Base-by-base conservation (phyloP, 495 filamentous ascomycete genomes). In the Antarctomyces pellizariae region DNA sequence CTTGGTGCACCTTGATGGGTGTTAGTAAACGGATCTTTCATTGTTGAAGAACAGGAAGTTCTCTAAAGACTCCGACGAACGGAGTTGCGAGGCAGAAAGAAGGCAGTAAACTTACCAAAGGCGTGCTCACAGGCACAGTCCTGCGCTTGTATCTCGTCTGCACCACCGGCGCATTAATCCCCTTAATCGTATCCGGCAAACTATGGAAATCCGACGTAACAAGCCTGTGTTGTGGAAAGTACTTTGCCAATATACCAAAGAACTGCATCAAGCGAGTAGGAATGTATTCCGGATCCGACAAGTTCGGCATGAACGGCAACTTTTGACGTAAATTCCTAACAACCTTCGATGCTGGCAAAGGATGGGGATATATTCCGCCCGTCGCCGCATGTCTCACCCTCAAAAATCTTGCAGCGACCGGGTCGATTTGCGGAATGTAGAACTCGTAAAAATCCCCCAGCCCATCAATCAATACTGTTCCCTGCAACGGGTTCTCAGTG, bases 231-330 rank as follows among this genome's bases (percentile, higher is more conserved):
- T 62, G 69, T 5, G 86, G 86, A 49, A 99, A 99, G 37, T 75
- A 75, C 11, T 59, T 59, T 26, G 71, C 64, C 25, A 99, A 54
- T 9, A 93, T 70, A 37, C 89, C 75, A 46, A 92, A 95, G 56
- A 99, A 95, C 38, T 84, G 70, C 75, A 99, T 80, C 42, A 95
- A 57, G 16, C 78, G 59, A 16, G 84, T 95, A 3, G 86, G 89
- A 26, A 95, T 76, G 46, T 83, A 99, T 50, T 95, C 89, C 1
- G 82, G 79, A 10, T 53, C 42, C 13, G 74, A 74, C 36, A 83
- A 56, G 32, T 83, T 78, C 3, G 60, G 43, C n/a, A 64, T 54
- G 32, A 83, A 66, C 1, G 82, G 80, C 14, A 79, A 29, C 10
- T 57, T 46, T 4, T 52, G 51, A 33, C 59, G 59, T 4, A 86